Base-by-base conservation (phyloP, 345 rosid species). In the Pistacia integerrima region DNA sequence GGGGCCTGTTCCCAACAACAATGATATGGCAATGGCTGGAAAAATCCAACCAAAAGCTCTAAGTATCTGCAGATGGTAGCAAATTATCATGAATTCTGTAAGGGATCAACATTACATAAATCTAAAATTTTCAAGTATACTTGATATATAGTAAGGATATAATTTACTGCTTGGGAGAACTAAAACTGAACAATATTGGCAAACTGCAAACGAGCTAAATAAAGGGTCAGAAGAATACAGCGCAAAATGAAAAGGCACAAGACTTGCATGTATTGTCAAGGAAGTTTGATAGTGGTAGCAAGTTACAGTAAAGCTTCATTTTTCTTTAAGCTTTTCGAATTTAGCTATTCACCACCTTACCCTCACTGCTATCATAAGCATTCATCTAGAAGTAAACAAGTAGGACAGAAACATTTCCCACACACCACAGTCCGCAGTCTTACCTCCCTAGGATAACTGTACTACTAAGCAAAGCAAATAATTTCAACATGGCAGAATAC, bases 41-140 rank as follows among this genome's bases (percentile, higher is more conserved):
- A 95, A 68, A 88, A 88, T 92, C 98, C 96, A 93, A 12, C 94
- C 94, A 65, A 89, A 80, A 70, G 90, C 84, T 84, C 84, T 81
- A 55, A 93, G 76, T 38, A 88, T 76, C 98, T 93, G 84, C 77
- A 86, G 48, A 46, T 6, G 22, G 62, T 3, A 36, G 66, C 41
- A 49, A 11, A 72, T 64, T 11, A 20, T n/a, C 46, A 22, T 11
- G 16, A 44, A 30, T 59, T 51, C 22, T 35, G 20, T 18, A 35
- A 51, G 54, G 35, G 14, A 52, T 51, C 54, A 58, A 73, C 51
- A 76, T 48, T 2, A n/a, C 25, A 1, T 35, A 44, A 9, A 48
- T 60, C 65, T 30, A 30, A 65, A 13, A 44, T 17, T 67, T 13
- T 64, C 41, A 8, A 38, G 16, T 61, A 22, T 16, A 38, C 51